Evolutionary conservation across 352 stramenopile species (phyloP), one percentile per base, ranked within the genome.

Genomic region (Aphanomyces astaci): DNA sequence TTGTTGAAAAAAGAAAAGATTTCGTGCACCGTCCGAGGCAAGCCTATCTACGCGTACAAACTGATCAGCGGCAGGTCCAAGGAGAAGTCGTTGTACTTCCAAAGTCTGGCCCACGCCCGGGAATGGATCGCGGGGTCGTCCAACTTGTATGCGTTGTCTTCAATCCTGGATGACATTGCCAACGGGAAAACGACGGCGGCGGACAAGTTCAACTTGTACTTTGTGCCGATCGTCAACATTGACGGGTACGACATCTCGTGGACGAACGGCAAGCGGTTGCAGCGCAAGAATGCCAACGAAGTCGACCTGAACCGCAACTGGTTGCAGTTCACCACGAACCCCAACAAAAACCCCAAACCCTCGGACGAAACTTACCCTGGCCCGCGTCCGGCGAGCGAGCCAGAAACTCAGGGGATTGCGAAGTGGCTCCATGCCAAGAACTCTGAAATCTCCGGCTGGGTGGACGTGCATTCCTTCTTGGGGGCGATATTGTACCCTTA

Each of bases 141-240:
- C n/a, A n/a, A n/a, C n/a, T n/a, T n/a, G n/a, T n/a, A n/a, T 63
- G 65, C 72, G 36, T 73, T 77, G 10, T 66, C 72, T 17, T 39
- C 72, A 49, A 63, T 77, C n/a, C 49, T 77, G n/a, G 72, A 77
- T 39, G 69, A 48, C 27, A 60, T 77, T 39, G 60, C 62, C 46
- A 72, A 64, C 70, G 67, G 64, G 43, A 66, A 77, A 46, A 13
- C 69, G 15, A 53, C 43, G 39, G 68, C 57, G 60, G 51, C 51
- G 45, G 32, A 75, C 49, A 15, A 63, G 46, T 73, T 72, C 64
- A 70, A 77, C 66, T 78, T 59, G 63, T 78, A 82, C 81, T 81
- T 22, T n/a, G n/a, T n/a, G n/a, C n/a, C n/a, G n/a, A n/a, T n/a
- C n/a, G n/a, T n/a, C n/a, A n/a, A n/a, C n/a, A n/a, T n/a, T n/a